Base-by-base conservation (phyloP, 495 filamentous ascomycete genomes). In the Penicillium roqueforti region DNA sequence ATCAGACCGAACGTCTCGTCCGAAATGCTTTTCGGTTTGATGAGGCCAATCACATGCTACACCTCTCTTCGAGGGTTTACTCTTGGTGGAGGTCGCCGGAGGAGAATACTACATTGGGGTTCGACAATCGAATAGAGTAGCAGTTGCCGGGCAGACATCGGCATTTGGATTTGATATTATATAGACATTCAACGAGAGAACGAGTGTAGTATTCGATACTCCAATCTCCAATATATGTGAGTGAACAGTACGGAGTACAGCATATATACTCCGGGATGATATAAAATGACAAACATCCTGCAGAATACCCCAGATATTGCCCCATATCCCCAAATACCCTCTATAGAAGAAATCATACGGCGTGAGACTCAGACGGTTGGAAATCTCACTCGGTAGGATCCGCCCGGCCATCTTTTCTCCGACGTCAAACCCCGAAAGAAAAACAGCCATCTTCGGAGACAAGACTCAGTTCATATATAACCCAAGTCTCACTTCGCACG, bases 71-170 rank as follows among this genome's bases (percentile, higher is more conserved):
- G 40, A 50, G 38, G 29, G 26, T 59, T 57, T 55, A 18, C 43
- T 25, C 14, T 20, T 23, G 41, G 40, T 51, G 60, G 60, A 58
- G 57, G 37, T 60, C 60, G 40, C 60, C 60, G 19, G 51, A 37
- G 51, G 37, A 36, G 19, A 14, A 51, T 60, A 57, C 60, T n/a
- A 55, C 54, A 51, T 1, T 47, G 38, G 31, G 16, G 19, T 18
- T 13, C 10, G 13, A 22, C 18, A n/a, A 6, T 37, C 29, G 20
- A 51, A 34, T 39, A 2, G 14, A 22, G 22, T 38, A n/a, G 10
- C 8, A 26, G 14, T 49, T 39, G 13, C 32, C 22, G 22, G n/a
- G n/a, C 7, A 50, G 28, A 34, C 19, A 34, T 8, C 11, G 28
- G 9, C 1, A 19, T 14, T 34, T 28, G 8, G 20, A 26, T n/a